A percentile compares a stretch with the other conserved stretches of the same genome.
Conservation (phyloP, 495 filamentous ascomycete species). For the Clohesyomyces aquaticus region DNA sequence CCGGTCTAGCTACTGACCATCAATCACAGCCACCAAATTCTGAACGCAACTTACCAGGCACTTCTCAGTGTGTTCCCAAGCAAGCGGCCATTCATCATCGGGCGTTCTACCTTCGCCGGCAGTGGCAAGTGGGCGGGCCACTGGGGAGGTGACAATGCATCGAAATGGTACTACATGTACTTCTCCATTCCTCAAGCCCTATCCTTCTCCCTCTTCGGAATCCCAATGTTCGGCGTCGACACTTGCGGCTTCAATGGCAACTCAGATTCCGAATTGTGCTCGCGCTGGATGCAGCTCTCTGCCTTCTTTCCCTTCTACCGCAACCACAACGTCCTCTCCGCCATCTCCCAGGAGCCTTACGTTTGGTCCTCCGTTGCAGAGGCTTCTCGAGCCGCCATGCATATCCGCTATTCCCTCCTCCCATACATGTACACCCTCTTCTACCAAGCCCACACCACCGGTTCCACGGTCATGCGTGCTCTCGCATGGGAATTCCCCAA, state of each 20-base stretch:
- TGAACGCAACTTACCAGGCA: slow-evolving; percentile 79
- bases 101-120: slow-evolving; percentile 79
- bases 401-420: slow-evolving; percentile 72
- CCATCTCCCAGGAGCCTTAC: slow-evolving; percentile 75
- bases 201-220: slow-evolving; percentile 77
- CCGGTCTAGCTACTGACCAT: too few relatives aligned
- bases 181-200: slow-evolving; percentile 82
- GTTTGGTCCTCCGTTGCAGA: slow-evolving; percentile 70
- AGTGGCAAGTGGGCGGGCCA: slow-evolving; percentile 81
- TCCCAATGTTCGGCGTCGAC: slow-evolving; percentile 77
- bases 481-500: slow-evolving; percentile 82
- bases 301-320: slow-evolving; percentile 91
- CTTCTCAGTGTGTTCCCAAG: slow-evolving; percentile 63
- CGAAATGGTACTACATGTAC: slow-evolving; percentile 59
- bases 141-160: slow-evolving; percentile 82
- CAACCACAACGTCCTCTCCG: slow-evolving; percentile 73
- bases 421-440: slow-evolving; percentile 85
- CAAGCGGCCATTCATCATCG: slow-evolving; percentile 85
- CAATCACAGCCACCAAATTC: slow-evolving; percentile 66
- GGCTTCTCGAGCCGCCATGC: slow-evolving; percentile 69
- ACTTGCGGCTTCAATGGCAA: slow-evolving; percentile 70
- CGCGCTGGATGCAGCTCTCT: slow-evolving; percentile 82
- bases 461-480: slow-evolving; percentile 78
- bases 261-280: slow-evolving; percentile 73
- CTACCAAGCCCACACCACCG: slow-evolving; percentile 67